Base-by-base conservation (phyloP, 805 yeast genomes). In the Novakomyces olei region DNA sequence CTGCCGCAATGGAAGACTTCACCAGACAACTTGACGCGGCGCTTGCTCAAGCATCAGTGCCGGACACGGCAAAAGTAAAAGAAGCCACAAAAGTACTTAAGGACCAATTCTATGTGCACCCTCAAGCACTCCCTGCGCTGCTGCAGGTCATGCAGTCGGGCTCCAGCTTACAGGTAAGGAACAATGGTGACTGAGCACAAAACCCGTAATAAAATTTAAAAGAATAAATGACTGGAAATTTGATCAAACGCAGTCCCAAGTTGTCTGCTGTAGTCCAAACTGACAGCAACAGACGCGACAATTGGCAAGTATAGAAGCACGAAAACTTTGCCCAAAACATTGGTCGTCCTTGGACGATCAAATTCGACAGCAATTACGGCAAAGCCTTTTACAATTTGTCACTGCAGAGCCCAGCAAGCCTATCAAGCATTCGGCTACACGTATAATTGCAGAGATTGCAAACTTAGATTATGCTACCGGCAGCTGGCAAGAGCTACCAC, bases 291-390 rank as follows among this genome's bases (percentile, higher is more conserved):
- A n/a, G n/a, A n/a, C n/a, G 44, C 75, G 78, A 47, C 92, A 81
- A 54, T 63, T 88, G 39, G 91, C 95, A n/a, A 91, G 94, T 39
- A 93, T 88, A 40, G 98, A 88, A 58, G 80, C 83, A 26, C 71
- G 93, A 57, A 88, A 88, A 54, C 66, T 76, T 48, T 69, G 83
- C 26, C 48, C 62, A 34, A 60, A 63, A 41, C 71, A 69, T 47
- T 88, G 96, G 96, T 48, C 44, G 17, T 43, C 36, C 12, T 27
- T 38, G 9, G 37, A 34, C 15, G 67, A 51, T 15, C 39, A 59
- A 5, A 19, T 40, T 15, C 70, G 72, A 54, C 58, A 61, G 27
- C 63, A 63, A 36, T 71, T 88, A 49, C 71, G 78, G 49, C 60
- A 60, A 23, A 62, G 85, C 19, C 54, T 85, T 39, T 63, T 85